phyloP scores from a whole-genome alignment of 2,329 filamentous ascomycete species.

The Fusarium sp. region DNA sequence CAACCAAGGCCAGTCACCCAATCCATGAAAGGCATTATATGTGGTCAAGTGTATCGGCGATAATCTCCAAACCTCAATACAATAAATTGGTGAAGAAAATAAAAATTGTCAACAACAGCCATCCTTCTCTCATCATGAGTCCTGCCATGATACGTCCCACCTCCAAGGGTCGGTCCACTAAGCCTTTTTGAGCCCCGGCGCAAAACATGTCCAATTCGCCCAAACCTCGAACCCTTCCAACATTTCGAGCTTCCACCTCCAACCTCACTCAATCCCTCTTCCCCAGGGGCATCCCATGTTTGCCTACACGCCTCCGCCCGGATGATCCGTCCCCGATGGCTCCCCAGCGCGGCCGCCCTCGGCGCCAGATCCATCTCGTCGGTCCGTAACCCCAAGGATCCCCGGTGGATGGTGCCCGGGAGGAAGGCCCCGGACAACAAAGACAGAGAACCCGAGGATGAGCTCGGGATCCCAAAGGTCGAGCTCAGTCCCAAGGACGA shows the following conservation, averaged over 20 bases:
- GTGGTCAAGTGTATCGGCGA: no score
- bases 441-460: background rate
- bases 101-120: background rate
- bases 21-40: background rate
- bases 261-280: background rate
- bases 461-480: background rate
- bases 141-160: slow-evolving; percentile 5
- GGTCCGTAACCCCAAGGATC: background rate
- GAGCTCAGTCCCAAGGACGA: background rate
- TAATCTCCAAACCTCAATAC: no score
- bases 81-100: background rate
- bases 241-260: background rate
- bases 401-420: background rate
- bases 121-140: slow-evolving; percentile 6
- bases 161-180: slow-evolving; percentile 22
- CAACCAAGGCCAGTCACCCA: background rate
- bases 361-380: slow-evolving; percentile 17
- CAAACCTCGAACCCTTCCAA: background rate
- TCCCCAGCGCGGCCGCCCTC: slow-evolving; percentile 37
- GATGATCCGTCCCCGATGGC: slow-evolving; percentile 49
- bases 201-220: slow-evolving; percentile 6
- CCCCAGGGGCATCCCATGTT: slow-evolving; percentile 28
- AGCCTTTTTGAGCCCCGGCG: slow-evolving; percentile 24
- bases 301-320: slow-evolving; percentile 31
- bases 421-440: background rate